Conservation (phyloP, 345 rosid genomes). For the Linum usitatissimum region DNA sequence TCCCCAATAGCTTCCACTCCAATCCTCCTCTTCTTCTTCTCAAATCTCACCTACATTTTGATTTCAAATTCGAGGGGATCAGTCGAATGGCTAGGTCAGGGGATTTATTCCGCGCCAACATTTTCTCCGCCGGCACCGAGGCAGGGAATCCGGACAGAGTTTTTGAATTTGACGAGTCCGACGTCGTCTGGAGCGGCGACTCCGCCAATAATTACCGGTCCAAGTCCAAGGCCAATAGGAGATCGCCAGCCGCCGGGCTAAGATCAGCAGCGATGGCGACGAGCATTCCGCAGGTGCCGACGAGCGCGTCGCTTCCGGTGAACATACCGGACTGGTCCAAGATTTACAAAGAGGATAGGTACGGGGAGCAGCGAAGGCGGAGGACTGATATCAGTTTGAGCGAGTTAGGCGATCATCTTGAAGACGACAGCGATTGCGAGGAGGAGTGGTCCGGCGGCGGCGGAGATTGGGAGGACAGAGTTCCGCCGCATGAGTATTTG, state of each 20-base stretch:
- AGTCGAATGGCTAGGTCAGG: conserved; percentile 35
- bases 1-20: not conserved
- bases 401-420: not conserved
- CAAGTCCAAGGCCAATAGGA: conserved; percentile 17
- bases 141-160: conserved; percentile 26
- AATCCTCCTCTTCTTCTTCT: not conserved
- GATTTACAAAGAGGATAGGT: conserved; percentile 39
- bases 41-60: too few species aligned
- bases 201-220: not conserved
- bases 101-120: conserved; percentile 10
- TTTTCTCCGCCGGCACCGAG: conserved; percentile 28
- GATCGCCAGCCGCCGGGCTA: conserved; percentile 5
- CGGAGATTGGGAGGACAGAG: conserved; percentile 4
- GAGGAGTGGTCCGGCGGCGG: conserved; percentile 27
- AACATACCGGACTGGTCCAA: conserved; percentile 77
- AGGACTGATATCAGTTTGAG: not conserved
- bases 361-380: conserved; percentile 17
- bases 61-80: not conserved
- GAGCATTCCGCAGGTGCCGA: conserved; percentile 1
- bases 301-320: conserved; percentile 50
- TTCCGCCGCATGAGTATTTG: conserved; percentile 37
- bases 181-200: conserved; percentile 18
- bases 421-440: conserved; percentile 15
- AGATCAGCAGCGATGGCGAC: not conserved
- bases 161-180: conserved; percentile 58